Percentiles rank a stretch among this genome's conserved stretches.
These are phyloP conservation scores for Stemphylium vesicarium DNA, from an alignment of 2,329 filamentous ascomycete genomes.

Conservation along the genomic window DNA sequence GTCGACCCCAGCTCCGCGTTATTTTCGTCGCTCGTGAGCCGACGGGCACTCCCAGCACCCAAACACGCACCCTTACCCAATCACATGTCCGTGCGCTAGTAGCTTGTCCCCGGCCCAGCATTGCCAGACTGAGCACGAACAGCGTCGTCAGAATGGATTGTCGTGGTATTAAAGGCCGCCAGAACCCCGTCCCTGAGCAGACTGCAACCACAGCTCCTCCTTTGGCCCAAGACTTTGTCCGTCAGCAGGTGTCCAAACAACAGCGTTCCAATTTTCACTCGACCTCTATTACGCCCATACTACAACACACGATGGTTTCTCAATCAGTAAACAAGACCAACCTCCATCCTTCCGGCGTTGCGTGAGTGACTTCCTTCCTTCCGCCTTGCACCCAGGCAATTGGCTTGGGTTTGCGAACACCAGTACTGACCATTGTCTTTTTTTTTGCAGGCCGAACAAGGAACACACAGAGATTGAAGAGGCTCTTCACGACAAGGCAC, in stretches of 20 bases:
- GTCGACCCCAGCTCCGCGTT: constrained; percentile 32
- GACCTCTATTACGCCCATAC: constrained; percentile 56
- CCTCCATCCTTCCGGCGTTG: constrained; percentile 87
- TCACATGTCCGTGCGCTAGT: constrained; percentile 29
- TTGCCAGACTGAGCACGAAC: constrained; percentile 27
- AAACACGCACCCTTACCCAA: constrained; percentile 27
- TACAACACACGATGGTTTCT: constrained; percentile 49
- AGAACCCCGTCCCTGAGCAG: constrained; percentile 41
- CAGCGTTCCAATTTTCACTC: constrained; percentile 66
- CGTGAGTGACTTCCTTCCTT: constrained; percentile 65
- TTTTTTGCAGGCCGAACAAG: constrained; percentile 68
- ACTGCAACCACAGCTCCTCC: constrained; percentile 51
- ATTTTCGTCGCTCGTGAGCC: constrained; percentile 37
- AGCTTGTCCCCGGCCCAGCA: constrained; percentile 31
- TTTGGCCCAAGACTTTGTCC: constrained; percentile 62
- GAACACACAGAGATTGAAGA: constrained; percentile 98
- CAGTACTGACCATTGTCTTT: constrained; percentile 24
- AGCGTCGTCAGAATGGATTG: constrained; percentile 42
- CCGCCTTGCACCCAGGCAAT: background rate
- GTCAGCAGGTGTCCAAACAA: constrained; percentile 64
- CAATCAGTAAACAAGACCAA: constrained; percentile 84
- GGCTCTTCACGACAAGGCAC: constrained; percentile 94
- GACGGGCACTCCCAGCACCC: constrained; percentile 27
- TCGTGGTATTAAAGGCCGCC: constrained; percentile 46
- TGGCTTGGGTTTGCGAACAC: background rate